Base-by-base conservation (phyloP, 2,329 filamentous ascomycete genomes). In the Botrytis hyacinthi region DNA sequence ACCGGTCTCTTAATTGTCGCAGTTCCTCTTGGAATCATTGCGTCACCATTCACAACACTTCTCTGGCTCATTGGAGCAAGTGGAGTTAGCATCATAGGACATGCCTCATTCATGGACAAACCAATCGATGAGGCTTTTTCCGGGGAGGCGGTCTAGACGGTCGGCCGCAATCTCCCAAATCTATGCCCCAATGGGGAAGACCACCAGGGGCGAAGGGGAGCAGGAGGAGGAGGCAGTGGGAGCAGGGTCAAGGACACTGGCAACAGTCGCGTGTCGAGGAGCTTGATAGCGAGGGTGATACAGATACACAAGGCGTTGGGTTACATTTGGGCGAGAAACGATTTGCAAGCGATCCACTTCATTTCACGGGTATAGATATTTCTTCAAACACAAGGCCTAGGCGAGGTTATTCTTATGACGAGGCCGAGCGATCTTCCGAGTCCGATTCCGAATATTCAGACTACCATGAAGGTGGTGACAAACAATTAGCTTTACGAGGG, bases 51-150 rank as follows among this genome's bases (percentile, higher is more conserved):
- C 83, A 84, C 88, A 80, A 97, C 94, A 70, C 88, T 95, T 79
- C 90, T 98, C 80, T 98, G 96, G 96, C 89, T 99, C 82, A 94
- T 98, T 81, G 96, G 96, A 82, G 96, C 96, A 80, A 95, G 93
- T 79, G 95, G 94, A 83, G 94, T 98, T 82, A 93, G 91, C 82
- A 97, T 98, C 78, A 86, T 98, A 78, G 96, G 96, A 84, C 96
- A 99, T 86, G 96, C 96, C 79, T 89, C 94, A 76, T 90, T 98
- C 82, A 91, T 98, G 92, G 95, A 98, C 83, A 98, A 97, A 89
- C 95, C 95, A 74, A 97, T 98, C 87, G 96, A 98, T 91, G 95
- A 97, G 95, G 95, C 95, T 98, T 99, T 99, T 98, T 98, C 95
- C 89, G 96, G 97, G 95, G 96, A 99, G 95, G 95, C 96, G 95